Conservation (phyloP, 2,329 filamentous ascomycete species). For the Orbilia brochopaga region DNA sequence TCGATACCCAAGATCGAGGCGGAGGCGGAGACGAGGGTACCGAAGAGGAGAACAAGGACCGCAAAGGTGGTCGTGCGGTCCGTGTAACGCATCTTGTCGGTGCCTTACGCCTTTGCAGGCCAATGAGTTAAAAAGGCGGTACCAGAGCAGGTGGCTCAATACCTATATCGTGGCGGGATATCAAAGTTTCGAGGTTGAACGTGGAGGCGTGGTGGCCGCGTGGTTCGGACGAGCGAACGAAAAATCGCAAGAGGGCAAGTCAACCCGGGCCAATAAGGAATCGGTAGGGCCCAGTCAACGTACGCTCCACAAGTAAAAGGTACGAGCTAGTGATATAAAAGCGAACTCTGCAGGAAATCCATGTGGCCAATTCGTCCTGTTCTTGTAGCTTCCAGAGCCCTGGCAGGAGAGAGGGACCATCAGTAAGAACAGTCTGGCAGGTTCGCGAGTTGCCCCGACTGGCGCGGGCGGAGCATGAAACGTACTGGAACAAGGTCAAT, state of each 20-base stretch:
- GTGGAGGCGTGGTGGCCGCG: too few relatives aligned
- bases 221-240: neutral
- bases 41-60: conserved; percentile 64
- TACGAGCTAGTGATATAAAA: conserved; percentile 4
- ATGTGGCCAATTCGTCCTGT: conserved; percentile 44
- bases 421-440: conserved; percentile 50
- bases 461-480: conserved; percentile 16
- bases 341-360: conserved; percentile 28
- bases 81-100: conserved; percentile 52
- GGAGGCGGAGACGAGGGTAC: conserved; percentile 66
- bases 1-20: conserved; percentile 90
- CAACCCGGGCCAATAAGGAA: conserved; percentile 42
- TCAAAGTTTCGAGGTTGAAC: too few relatives aligned
- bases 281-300: neutral
- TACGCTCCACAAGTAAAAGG: conserved; percentile 1
- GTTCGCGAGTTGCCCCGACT: conserved; percentile 10
- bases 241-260: conserved; percentile 19
- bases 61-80: conserved; percentile 61
- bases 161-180: too few relatives aligned
- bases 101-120: conserved; percentile 38
- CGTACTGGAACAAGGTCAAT: conserved; percentile 42
- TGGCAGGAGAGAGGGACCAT: too few relatives aligned
- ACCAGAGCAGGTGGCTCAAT: conserved; percentile 19
- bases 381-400: conserved; percentile 46
- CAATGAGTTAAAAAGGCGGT: conserved; percentile 18